Evolutionary conservation across 495 filamentous ascomycete species (phyloP), one percentile per base, ranked within the genome.

Genomic region (Lasiosphaeria ovina): DNA sequence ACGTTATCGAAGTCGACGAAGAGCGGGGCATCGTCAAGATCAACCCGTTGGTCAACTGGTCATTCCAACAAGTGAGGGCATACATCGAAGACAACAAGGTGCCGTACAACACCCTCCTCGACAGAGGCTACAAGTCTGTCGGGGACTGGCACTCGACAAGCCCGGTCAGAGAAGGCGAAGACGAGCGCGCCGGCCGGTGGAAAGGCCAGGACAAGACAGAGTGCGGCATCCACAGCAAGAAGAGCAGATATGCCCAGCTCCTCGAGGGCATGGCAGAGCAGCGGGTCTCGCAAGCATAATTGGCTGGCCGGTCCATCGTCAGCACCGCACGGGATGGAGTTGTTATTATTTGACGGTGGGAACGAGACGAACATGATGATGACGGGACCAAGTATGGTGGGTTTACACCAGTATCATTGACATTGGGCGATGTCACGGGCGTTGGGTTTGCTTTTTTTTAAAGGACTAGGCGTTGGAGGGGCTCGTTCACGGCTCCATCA

Each of bases 21-120:
- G 87, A 89, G 51, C 73, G 75, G 8, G 93, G 93, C 47, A 80
- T 98, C 54, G 85, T 98, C 84, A 98, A 98, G 80, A 86, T 98
- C 82, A 98, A 98, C 78, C 95, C 94, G n/a, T 80, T 98, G 48
- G 93, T 92, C 65, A 95, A 95, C 80, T 98, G 94, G 94, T 81
- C 85, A 45, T 98, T 98, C 75, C 76, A 85, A 57, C 89, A 97
- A 71, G 94, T 98, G 50, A 85, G 91, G 74, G 81, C 82, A 38
- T 98, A 98, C 74, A 80, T 97, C 79, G 81, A 85, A 57, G 86
- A 88, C 62, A 83, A 97, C 77, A 70, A 94, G 58, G 90, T 98
- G 4, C 95, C 94, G 1, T 98, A 97, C 82, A 98, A 98, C 69
- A 87, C 82, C 57, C 81, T 98, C 10, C 81, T 98, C 4, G 90